phyloP scores from a whole-genome alignment of 768 basidiomycete genomes.

The Royoungia palumana region DNA sequence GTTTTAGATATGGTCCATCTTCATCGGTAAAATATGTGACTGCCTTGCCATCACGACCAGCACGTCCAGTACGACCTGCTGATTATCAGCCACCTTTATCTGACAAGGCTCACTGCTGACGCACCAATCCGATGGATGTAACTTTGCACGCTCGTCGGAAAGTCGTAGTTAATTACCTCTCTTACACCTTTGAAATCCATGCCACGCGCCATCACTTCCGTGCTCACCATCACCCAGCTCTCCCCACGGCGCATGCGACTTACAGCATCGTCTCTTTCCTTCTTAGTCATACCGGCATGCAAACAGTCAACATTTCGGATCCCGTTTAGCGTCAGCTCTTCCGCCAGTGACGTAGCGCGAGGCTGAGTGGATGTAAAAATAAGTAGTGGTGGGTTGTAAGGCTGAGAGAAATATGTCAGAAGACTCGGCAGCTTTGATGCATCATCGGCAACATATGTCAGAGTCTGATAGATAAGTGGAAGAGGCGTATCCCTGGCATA shows the following conservation, averaged over 20 bases:
- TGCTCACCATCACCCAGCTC: constrained; percentile 94
- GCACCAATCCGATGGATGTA: constrained; percentile 94
- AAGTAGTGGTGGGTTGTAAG: constrained; percentile 87
- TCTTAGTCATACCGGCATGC: constrained; percentile 85
- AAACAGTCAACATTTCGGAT: constrained; percentile 83
- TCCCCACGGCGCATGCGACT: constrained; percentile 82
- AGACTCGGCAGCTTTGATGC: constrained; percentile 92
- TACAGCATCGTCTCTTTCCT: constrained; percentile 84
- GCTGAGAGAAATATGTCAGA: constrained; percentile 70
- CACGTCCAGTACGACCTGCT: constrained; percentile 89
- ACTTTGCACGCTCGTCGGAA: constrained; percentile 92
- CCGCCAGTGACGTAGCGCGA: constrained; percentile 72
- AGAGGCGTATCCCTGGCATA: constrained; percentile 83
- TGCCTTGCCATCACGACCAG: constrained; percentile 88
- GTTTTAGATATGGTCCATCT: constrained; percentile 88
- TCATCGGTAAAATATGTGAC: constrained; percentile 95
- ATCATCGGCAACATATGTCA: constrained; percentile 91
- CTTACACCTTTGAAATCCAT: constrained; percentile 96
- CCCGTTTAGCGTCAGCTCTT: constrained; percentile 77
- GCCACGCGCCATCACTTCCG: constrained; percentile 96
- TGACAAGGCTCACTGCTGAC: constrained; percentile 7
- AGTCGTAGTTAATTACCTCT: constrained; percentile 96
- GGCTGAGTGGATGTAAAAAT: constrained; percentile 91
- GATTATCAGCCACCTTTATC: constrained; percentile 4
- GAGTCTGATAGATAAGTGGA: constrained; percentile 81